phyloP scores from a whole-genome alignment of 306 rosid species.

The Lablab purpureus region DNA sequence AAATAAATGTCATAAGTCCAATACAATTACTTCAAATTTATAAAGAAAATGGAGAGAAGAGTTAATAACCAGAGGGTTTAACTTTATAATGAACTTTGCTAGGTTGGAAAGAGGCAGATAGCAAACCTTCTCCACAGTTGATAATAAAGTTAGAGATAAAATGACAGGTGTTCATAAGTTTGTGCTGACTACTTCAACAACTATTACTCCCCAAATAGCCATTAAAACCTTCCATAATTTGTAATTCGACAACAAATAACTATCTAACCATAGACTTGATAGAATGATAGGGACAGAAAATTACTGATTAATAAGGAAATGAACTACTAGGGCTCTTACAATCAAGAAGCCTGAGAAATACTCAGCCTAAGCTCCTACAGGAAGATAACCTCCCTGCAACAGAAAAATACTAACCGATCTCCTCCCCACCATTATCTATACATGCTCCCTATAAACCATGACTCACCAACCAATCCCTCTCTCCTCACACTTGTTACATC shows the following conservation, averaged over 20 bases:
- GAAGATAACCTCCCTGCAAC: neutral
- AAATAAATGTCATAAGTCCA: constrained; percentile 37
- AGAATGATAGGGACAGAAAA: neutral
- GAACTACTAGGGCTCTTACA: neutral
- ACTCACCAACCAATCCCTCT: neutral
- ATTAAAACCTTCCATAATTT: constrained; percentile 1
- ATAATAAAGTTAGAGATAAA: constrained; percentile 31
- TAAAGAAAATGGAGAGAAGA: constrained; percentile 29
- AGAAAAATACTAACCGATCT: neutral
- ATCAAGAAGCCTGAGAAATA: neutral
- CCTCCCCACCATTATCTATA: neutral
- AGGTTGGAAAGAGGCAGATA: constrained; percentile 36
- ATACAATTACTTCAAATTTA: constrained; percentile 29
- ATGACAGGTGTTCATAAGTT: constrained; percentile 33
- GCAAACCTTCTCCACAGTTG: constrained; percentile 31
- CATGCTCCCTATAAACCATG: neutral
- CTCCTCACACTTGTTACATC: neutral
- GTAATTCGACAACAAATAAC: constrained; percentile 31
- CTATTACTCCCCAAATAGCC: constrained; percentile 22
- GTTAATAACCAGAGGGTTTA: neutral
- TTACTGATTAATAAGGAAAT: neutral
- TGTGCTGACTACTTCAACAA: constrained; percentile 30
- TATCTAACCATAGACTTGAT: constrained; percentile 23
- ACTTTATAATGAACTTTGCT: constrained; percentile 27
- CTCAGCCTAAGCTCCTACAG: neutral